phyloP scores from a whole-genome alignment of 345 rosid species.

The Ailanthus altissimus region DNA sequence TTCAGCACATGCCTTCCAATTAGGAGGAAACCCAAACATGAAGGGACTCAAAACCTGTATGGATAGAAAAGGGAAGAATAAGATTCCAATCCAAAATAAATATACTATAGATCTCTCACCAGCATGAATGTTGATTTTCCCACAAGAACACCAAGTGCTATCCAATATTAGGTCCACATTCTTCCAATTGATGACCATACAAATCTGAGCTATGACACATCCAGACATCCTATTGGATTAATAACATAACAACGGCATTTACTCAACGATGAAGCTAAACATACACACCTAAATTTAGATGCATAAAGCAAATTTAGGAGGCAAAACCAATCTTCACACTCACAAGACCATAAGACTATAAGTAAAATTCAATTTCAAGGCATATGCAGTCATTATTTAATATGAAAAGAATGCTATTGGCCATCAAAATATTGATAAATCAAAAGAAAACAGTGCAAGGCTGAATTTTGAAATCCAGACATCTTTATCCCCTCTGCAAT shows the following conservation, averaged over 20 bases:
- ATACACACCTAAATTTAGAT: not conserved
- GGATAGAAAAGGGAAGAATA: conserved; percentile 12
- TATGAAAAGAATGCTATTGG: not conserved
- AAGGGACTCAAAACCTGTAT: conserved; percentile 60
- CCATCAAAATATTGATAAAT: not conserved
- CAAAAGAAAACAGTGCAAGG: not conserved
- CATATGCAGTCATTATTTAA: not conserved
- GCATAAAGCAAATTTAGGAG: not conserved
- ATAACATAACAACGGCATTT: not conserved
- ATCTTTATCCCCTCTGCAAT: not conserved
- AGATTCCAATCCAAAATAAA: not conserved
- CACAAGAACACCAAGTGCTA: not conserved
- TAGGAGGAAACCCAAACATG: conserved; percentile 74
- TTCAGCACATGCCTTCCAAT: conserved; percentile 59
- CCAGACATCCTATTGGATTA: not conserved
- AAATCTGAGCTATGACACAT: not conserved
- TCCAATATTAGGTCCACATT: not conserved
- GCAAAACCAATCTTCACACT: not conserved
- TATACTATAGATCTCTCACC: not conserved
- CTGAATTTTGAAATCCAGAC: not conserved
- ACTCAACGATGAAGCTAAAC: not conserved
- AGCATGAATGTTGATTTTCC: not conserved
- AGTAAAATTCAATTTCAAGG: not conserved
- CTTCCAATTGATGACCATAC: not conserved
- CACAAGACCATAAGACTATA: not conserved